Evolutionary conservation across 164 flowering plant species (phyloP), one percentile per base, ranked within the genome.

Genomic region (Dillenia suffruticosa): DNA sequence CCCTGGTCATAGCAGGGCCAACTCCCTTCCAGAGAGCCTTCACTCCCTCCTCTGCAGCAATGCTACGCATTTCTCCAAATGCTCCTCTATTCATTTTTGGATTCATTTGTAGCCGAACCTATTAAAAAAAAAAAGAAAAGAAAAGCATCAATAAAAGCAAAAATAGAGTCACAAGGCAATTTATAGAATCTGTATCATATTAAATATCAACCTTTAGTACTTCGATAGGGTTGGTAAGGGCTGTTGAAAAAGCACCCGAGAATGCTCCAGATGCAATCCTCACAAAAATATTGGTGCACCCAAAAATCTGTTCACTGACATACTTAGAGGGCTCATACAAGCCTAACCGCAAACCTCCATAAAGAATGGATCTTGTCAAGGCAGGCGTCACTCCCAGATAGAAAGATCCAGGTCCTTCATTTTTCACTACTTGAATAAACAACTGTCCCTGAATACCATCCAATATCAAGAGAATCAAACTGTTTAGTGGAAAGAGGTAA

Each of bases 21-120:
- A 89, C 84, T n/a, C 98, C 97, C 70, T 93, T 93, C 98, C 98
- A 93, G 24, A 93, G 84, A 59, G 86, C 92, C 63, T 65, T 69
- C 16, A 78, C 44, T 63, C 97, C 98, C 75, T 88, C 97, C 69
- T 88, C 78, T 46, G 85, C 77, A 47, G 71, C 70, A 66, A 89
- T 87, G 66, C 67, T 77, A 32, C 74, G 77, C 77, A 87, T 52
- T 74, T 85, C 92, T 62, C 64, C 72, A 22, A 80, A 62, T 56
- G 86, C 70, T 45, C 87, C 69, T 58, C 72, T 67, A 26, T 56
- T 73, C 46, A 51, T 22, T n/a, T 62, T 69, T 49, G 82, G 66
- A 57, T 80, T 83, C 96, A 87, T 89, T 55, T 93, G 98, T 65
- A 88, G 58, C 22, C 97, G 78, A 24, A 93, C 96, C 98, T 93